Evolutionary conservation across 257 asterid genomes (phyloP).

Genomic region (Fraxinus excelsior): DNA sequence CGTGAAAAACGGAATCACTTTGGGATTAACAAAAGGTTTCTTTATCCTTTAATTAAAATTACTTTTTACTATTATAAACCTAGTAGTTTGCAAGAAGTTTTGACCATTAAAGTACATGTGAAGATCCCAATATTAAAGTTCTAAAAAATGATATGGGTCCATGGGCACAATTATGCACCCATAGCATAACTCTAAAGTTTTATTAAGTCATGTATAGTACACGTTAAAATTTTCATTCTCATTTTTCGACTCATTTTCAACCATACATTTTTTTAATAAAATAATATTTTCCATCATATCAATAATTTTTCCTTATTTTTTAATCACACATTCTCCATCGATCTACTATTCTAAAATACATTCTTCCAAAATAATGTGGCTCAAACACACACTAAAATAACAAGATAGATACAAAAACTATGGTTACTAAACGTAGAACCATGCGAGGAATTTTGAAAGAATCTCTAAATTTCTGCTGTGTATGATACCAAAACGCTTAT

Average conservation of each 20-base stretch:
- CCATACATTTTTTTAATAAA: too few relatives aligned
- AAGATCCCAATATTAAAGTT: slow-evolving; percentile 24
- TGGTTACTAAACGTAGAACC: slow-evolving; percentile 23
- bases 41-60: slow-evolving; percentile 28
- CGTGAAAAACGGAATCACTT: slow-evolving; percentile 43
- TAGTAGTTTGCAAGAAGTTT: slow-evolving; percentile 17
- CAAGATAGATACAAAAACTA: slow-evolving; percentile 1
- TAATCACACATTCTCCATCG: too few relatives aligned
- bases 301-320: too few relatives aligned
- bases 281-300: too few relatives aligned
- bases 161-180: too few relatives aligned
- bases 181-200: too few relatives aligned
- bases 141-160: too few relatives aligned
- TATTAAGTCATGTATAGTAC: too few relatives aligned
- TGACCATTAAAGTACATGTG: slow-evolving; percentile 30
- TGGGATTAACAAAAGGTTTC: slow-evolving; percentile 26
- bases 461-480: slow-evolving; percentile 36
- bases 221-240: too few relatives aligned
- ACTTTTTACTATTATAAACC: not conserved
- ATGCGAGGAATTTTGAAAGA: slow-evolving; percentile 46
- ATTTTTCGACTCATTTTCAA: too few relatives aligned
- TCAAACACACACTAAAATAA: slow-evolving; percentile 28
- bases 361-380: too few relatives aligned
- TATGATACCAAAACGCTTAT: not conserved
- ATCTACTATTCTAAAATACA: too few relatives aligned